Evolutionary conservation across 352 stramenopile genomes (phyloP).

Genomic region (Globisporangium cederbergense): DNA sequence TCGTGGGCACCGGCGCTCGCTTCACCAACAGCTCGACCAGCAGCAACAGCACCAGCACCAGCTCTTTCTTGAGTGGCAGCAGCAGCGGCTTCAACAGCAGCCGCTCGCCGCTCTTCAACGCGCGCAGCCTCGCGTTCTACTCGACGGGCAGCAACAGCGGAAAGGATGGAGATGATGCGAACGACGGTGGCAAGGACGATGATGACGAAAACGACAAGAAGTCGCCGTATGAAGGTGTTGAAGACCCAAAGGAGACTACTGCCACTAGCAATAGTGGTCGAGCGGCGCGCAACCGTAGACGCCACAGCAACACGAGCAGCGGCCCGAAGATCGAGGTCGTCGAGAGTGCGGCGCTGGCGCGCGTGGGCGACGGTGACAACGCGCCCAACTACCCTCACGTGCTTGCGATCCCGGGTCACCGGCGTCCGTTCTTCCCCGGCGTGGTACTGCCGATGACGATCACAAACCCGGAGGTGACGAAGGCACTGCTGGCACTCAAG

Average conservation of each 20-base stretch:
- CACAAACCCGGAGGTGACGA: slow-evolving; percentile 81
- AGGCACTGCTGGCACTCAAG: slow-evolving; percentile 86
- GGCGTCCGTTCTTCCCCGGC: slow-evolving; percentile 78
- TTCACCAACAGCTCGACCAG: not conserved
- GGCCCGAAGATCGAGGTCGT: slow-evolving; percentile 49
- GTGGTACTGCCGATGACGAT: slow-evolving; percentile 85
- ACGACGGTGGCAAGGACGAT: slow-evolving; percentile 9
- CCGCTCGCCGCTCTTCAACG: slow-evolving; percentile 5
- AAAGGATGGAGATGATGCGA: slow-evolving; percentile 17
- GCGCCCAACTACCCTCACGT: slow-evolving; percentile 70
- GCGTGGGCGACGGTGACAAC: slow-evolving; percentile 62
- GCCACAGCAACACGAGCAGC: slow-evolving; percentile 6
- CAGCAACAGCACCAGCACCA: not conserved
- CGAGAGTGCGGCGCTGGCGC: slow-evolving; percentile 49
- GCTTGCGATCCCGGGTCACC: slow-evolving; percentile 69
- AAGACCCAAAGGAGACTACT: not conserved
- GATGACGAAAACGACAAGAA: slow-evolving; percentile 12
- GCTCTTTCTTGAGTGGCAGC: not conserved
- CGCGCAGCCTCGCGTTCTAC: slow-evolving; percentile 16
- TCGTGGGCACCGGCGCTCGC: not conserved
- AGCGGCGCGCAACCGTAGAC: slow-evolving; percentile 1
- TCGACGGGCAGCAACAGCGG: slow-evolving; percentile 26
- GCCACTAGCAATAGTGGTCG: not conserved
- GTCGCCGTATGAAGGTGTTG: slow-evolving; percentile 16
- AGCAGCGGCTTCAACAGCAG: not conserved